A percentile compares a stretch with the other conserved stretches of the same genome.
phyloP scores from a whole-genome alignment of 352 stramenopile genomes.

The Phytophthora litchii region DNA sequence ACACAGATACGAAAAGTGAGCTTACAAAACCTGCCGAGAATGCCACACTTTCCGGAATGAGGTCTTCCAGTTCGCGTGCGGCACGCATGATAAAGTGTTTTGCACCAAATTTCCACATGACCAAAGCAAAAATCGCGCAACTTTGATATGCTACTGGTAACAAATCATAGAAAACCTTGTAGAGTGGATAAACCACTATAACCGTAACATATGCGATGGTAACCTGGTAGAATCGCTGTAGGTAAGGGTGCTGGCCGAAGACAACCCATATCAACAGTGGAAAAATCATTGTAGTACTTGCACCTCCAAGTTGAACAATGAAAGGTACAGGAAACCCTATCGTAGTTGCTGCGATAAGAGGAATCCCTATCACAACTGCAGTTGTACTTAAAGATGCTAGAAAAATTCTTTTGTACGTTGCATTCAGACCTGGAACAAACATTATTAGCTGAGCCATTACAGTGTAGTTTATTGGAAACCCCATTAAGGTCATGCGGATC shows the following conservation, averaged over 20 bases:
- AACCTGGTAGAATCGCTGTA: background rate
- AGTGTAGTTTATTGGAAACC: slow-evolving; percentile 2
- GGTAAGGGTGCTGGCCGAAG: background rate
- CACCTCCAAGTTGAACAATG: slow-evolving; percentile 6
- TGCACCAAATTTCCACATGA: slow-evolving; percentile 13
- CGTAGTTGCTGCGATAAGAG: background rate
- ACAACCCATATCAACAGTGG: slow-evolving; percentile 14
- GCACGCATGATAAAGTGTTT: slow-evolving; percentile 4
- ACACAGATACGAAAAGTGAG: slow-evolving; percentile 25
- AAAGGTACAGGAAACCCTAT: slow-evolving; percentile 23
- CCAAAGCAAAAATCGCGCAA: slow-evolving; percentile 1
- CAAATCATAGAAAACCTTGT: background rate
- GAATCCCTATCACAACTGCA: background rate
- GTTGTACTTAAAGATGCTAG: slow-evolving; percentile 12
- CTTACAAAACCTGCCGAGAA: slow-evolving; percentile 8
- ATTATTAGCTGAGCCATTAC: slow-evolving; percentile 6
- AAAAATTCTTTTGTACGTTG: slow-evolving; percentile 7
- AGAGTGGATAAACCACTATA: background rate
- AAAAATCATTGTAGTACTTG: slow-evolving; percentile 3
- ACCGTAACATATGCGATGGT: background rate
- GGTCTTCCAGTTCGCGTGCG: slow-evolving; percentile 2
- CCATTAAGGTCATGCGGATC: slow-evolving; percentile 4
- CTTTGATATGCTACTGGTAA: slow-evolving; percentile 2
- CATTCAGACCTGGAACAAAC: slow-evolving; percentile 14
- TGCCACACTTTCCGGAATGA: background rate